Base-by-base conservation (phyloP, 2,329 filamentous ascomycete species). In the Penicillium sp. region DNA sequence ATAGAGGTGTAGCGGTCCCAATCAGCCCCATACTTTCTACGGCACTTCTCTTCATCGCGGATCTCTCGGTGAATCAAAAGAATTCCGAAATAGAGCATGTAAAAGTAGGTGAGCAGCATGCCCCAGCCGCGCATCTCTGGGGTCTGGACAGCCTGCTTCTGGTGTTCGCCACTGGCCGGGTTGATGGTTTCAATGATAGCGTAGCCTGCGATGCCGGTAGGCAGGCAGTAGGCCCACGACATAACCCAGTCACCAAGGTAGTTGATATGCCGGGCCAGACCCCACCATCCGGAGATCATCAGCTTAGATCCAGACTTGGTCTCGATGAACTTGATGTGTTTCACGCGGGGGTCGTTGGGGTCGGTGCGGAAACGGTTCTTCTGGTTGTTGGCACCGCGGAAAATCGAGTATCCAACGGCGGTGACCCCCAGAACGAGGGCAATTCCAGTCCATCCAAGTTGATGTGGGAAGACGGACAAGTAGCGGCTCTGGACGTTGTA, bases 171-270 rank as follows among this genome's bases (percentile, higher is more conserved):
- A 13, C 83, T 72, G 21, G 67, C 55, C 5, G 66, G 65, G 17
- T 71, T 65, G 20, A 71, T 67, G 8, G 61, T 65, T 34, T 75
- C 72, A 30, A 76, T 68, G 35, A 94, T 81, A 27, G 83, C 72
- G 63, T 91, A 95, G 9, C 90, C 90, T 0, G 89, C 85, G 44
- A 94, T 64, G 1, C 87, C 86, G 1, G 90, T 95, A 1, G 91
- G 90, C 29, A 96, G 74, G 51, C 82, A 87, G 68, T 93, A 96
- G 0, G 88, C 81, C 87, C 88, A 96, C 7, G 84, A 80, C 80
- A 94, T 90, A 51, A 93, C 76, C 90, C 90, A 96, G 70, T 97
- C 91, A 36, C 90, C 91, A 1, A 94, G 70, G 68, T 97, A 96
- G 72, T 96, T 97, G 75, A 96, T 91, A 68, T 97, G 91, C 28